Conservation (phyloP, 208 protist species). For the Kentomonas sorsogonicus region DNA sequence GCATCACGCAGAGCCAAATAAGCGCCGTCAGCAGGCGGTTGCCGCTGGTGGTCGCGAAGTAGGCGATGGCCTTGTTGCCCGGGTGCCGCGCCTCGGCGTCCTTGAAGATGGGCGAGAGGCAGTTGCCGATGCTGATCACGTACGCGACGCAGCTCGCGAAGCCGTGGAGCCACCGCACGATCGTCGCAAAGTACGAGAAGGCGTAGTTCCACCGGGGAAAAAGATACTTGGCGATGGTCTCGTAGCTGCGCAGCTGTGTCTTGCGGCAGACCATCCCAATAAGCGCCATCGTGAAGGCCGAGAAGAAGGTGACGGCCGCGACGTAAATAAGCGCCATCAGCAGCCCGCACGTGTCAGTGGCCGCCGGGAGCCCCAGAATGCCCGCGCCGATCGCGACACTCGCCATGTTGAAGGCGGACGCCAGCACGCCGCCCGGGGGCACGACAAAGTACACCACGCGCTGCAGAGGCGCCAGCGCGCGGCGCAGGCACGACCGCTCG, state of each 20-base stretch:
- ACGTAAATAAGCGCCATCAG: conserved; percentile 27
- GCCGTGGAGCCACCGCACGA: conserved; percentile 23
- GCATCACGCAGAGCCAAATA: conserved; percentile 40
- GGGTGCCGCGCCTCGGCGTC: conserved; percentile 7
- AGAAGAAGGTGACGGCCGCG: conserved; percentile 21
- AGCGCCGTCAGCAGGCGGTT: conserved; percentile 14
- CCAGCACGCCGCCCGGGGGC: conserved; percentile 31
- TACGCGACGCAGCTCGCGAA: conserved; percentile 43
- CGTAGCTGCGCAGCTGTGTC: conserved; percentile 22
- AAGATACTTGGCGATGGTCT: conserved; percentile 31
- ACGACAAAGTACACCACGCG: conserved; percentile 21
- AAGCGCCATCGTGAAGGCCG: conserved; percentile 38
- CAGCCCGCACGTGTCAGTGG: conserved; percentile 34
- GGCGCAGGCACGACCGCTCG: neutral
- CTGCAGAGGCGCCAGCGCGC: neutral
- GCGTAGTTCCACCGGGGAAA: conserved; percentile 14
- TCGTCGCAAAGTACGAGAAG: conserved; percentile 24
- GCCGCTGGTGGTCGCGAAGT: conserved; percentile 11
- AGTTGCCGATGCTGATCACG: conserved; percentile 40
- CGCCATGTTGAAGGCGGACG: conserved; percentile 37
- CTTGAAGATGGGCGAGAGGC: conserved; percentile 28
- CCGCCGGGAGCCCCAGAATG: conserved; percentile 37
- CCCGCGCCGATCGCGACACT: conserved; percentile 40
- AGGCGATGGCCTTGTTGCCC: neutral
- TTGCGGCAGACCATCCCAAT: conserved; percentile 27